phyloP scores from a whole-genome alignment of 2,329 filamentous ascomycete species.

The Talaromyces sp. region DNA sequence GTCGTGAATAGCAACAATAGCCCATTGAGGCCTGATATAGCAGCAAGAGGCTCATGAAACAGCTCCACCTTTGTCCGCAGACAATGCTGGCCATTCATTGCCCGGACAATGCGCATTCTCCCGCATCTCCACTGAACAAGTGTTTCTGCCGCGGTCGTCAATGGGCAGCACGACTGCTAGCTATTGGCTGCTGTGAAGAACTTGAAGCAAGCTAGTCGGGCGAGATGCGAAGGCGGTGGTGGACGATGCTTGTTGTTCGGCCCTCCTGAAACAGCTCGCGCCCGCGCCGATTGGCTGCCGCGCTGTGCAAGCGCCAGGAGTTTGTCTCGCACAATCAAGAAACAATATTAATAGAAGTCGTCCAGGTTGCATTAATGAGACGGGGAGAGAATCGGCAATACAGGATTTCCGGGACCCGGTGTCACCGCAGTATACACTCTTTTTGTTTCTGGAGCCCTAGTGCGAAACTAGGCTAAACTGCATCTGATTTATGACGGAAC shows the following conservation, averaged over 20 bases:
- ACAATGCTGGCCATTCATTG: conserved; percentile 13
- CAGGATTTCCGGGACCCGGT: not conserved
- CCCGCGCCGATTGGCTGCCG: not conserved
- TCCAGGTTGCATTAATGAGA: too few species aligned
- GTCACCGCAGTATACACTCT: not conserved
- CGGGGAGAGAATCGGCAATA: not conserved
- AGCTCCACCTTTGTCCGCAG: not conserved
- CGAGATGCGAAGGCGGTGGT: not conserved
- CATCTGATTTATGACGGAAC: not conserved
- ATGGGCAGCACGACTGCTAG: not conserved
- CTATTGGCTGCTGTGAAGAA: not conserved
- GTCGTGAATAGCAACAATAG: not conserved
- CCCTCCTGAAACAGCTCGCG: conserved; percentile 6
- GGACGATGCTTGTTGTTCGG: not conserved
- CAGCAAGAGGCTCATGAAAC: conserved; percentile 10
- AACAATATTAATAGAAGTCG: not conserved
- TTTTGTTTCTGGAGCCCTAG: not conserved
- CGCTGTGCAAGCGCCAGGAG: conserved; percentile 3
- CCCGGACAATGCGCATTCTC: not conserved
- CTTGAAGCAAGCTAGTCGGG: not conserved
- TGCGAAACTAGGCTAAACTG: not conserved
- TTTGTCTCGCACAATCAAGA: not conserved
- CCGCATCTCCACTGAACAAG: not conserved
- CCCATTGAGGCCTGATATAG: conserved; percentile 5
- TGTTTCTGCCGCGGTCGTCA: not conserved